Evolutionary conservation across 2,329 filamentous ascomycete species (phyloP).

Genomic region (Arthrobotrys musiformis): DNA sequence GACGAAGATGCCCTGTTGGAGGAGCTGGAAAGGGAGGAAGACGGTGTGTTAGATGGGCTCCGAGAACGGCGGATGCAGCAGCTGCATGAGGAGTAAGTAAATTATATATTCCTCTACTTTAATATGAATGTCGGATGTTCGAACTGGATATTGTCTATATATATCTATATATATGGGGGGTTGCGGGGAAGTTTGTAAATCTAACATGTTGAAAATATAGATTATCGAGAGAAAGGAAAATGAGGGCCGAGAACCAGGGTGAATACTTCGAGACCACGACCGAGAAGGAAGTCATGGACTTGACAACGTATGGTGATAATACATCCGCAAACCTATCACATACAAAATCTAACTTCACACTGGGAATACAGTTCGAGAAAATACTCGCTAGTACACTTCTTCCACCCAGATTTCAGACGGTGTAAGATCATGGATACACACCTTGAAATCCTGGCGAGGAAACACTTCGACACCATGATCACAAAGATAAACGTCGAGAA

Average conservation of each 20-base stretch:
- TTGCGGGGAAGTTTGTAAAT: background rate
- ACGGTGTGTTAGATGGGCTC: conserved; percentile 67
- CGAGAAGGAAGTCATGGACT: conserved; percentile 69
- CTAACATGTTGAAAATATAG: conserved; percentile 28
- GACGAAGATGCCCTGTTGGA: conserved; percentile 71
- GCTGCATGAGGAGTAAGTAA: conserved; percentile 67
- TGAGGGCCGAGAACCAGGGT: conserved; percentile 68
- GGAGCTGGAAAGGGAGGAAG: conserved; percentile 66
- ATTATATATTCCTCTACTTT: background rate
- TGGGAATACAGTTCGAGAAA: conserved; percentile 58
- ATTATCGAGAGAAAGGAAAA: conserved; percentile 66
- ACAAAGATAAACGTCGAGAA: conserved; percentile 71
- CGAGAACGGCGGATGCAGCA: conserved; percentile 70
- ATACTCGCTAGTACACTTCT: conserved; percentile 63
- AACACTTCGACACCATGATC: conserved; percentile 71
- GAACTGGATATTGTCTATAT: background rate
- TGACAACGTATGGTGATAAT: conserved; percentile 61
- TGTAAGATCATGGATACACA: conserved; percentile 64
- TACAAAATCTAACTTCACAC: background rate
- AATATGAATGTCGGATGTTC: background rate
- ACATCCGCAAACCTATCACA: conserved; percentile 7
- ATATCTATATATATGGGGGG: background rate
- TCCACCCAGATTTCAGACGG: conserved; percentile 63
- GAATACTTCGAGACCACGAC: conserved; percentile 69
- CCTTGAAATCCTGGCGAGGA: conserved; percentile 66